These are phyloP conservation scores for Cyclocybe cylindracea DNA, from an alignment of 768 basidiomycete genomes.

Conservation along the genomic window DNA sequence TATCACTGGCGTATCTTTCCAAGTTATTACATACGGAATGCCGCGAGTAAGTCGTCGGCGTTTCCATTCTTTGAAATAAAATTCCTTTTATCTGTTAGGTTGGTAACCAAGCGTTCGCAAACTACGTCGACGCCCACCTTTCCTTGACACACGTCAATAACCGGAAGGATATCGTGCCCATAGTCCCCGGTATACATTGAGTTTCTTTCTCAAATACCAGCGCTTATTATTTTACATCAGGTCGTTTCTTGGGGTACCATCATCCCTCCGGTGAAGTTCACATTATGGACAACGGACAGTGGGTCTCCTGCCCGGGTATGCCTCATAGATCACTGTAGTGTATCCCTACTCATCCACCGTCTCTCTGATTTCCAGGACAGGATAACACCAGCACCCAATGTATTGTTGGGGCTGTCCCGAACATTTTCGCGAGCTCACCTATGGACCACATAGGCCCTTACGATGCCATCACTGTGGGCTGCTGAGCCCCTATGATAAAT, in stretches of 20 bases:
- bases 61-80: background rate
- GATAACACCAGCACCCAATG: too few relatives aligned
- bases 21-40: conserved; percentile 40
- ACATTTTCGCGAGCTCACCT: too few relatives aligned
- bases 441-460: too few relatives aligned
- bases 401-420: too few relatives aligned
- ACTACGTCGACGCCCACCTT: conserved; percentile 55
- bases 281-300: too few relatives aligned
- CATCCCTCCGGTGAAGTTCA: too few relatives aligned
- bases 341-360: too few relatives aligned
- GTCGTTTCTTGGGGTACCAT: conserved; percentile 8
- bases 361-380: too few relatives aligned
- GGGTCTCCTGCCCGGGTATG: too few relatives aligned
- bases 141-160: conserved; percentile 64
- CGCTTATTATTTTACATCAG: conserved; percentile 17
- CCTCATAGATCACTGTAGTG: too few relatives aligned
- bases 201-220: background rate
- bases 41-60: conserved; percentile 38
- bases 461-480: too few relatives aligned
- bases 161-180: conserved; percentile 43
- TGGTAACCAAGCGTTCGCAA: conserved; percentile 62
- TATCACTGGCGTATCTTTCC: conserved; percentile 39
- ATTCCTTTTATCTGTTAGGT: conserved; percentile 26
- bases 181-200: conserved; percentile 34
- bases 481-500: too few relatives aligned